These are phyloP conservation scores for Vitis amurensis DNA, from an alignment of 164 flowering plant species.

Conservation along the genomic window DNA sequence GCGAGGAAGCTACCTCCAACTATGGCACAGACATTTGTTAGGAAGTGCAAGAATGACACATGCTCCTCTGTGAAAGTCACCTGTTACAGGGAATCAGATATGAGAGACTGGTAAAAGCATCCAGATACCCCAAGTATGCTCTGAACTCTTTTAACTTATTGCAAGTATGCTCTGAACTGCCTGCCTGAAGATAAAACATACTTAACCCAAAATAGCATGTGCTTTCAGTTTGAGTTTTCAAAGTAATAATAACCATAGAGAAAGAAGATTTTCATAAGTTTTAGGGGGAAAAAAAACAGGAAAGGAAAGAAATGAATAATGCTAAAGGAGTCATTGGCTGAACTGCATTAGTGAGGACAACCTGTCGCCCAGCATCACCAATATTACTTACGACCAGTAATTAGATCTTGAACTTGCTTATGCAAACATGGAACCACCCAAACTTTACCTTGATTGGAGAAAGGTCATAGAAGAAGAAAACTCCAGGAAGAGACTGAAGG, in stretches of 20 bases:
- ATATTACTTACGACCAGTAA: background rate
- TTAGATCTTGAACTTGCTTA: slow-evolving; percentile 9
- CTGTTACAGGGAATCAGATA: slow-evolving; percentile 33
- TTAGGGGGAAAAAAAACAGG: too few species aligned
- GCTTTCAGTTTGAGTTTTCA: too few species aligned
- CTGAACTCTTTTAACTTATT: too few species aligned
- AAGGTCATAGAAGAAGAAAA: slow-evolving; percentile 88
- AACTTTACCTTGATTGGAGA: slow-evolving; percentile 78
- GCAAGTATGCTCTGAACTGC: too few species aligned
- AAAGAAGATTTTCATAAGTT: too few species aligned
- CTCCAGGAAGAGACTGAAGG: slow-evolving; percentile 72
- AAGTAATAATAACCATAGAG: too few species aligned
- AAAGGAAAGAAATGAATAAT: too few species aligned
- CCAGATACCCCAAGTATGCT: too few species aligned
- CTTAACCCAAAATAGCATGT: too few species aligned
- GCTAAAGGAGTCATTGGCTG: background rate
- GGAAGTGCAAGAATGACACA: slow-evolving; percentile 75
- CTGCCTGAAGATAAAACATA: too few species aligned
- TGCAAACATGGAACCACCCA: background rate
- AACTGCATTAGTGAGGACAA: background rate
- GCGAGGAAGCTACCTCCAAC: slow-evolving; percentile 64
- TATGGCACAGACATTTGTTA: slow-evolving; percentile 85
- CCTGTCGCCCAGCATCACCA: background rate
- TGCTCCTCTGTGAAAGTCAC: slow-evolving; percentile 75
- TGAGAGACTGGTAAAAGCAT: background rate